Evolutionary conservation across 164 flowering plant species (phyloP).

Genomic region (Magnolia changhungtana): DNA sequence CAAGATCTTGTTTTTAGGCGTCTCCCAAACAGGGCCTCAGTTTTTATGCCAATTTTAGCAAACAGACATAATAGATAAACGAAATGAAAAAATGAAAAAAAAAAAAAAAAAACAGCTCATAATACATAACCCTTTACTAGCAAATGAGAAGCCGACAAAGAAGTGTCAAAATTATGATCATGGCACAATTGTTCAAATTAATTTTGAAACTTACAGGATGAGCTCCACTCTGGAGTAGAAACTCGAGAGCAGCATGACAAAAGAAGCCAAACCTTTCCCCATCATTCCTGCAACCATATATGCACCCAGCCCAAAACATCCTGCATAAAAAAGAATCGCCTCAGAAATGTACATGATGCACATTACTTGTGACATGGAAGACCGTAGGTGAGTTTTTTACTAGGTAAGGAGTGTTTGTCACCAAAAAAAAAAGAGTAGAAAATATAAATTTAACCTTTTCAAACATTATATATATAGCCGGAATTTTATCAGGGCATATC

Average conservation of each 20-base stretch:
- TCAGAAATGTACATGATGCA: neutral
- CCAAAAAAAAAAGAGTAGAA: no score
- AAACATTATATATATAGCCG: no score
- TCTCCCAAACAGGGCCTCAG: no score
- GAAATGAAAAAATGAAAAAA: neutral
- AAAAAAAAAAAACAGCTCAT: neutral
- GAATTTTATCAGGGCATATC: no score
- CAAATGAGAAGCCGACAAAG: neutral
- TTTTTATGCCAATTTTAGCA: no score
- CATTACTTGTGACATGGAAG: no score
- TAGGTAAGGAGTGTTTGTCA: no score
- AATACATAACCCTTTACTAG: neutral
- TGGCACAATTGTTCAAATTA: neutral
- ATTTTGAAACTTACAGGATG: slow-evolving; percentile 68
- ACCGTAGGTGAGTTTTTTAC: no score
- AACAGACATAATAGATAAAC: no score
- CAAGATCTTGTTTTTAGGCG: no score
- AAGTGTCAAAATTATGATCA: slow-evolving; percentile 3
- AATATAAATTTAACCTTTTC: no score
- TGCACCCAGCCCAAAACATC: slow-evolving; percentile 63
- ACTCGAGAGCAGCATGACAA: slow-evolving; percentile 94
- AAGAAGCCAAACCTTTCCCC: slow-evolving; percentile 91
- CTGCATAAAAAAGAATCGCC: slow-evolving; percentile 33
- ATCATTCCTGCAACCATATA: slow-evolving; percentile 85
- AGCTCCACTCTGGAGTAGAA: slow-evolving; percentile 76